Base-by-base conservation (phyloP, 148 eudicot genomes). In the Fallopia convolvulus region DNA sequence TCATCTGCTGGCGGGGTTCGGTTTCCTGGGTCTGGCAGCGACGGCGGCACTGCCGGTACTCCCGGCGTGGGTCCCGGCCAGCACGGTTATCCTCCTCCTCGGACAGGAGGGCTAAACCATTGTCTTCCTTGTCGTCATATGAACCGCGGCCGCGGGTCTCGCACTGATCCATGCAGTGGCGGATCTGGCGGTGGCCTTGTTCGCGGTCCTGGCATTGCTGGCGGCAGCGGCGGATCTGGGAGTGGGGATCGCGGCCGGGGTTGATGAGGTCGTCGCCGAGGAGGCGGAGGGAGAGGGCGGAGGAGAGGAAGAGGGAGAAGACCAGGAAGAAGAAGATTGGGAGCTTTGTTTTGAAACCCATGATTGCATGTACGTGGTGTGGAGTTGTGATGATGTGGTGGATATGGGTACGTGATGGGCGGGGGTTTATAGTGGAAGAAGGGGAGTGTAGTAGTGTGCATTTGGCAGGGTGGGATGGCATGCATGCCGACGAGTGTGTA, bases 201-300 rank as follows among this genome's bases (percentile, higher is more conserved):
- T 44, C 10, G 9, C 39, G 70, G 1, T 65, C 36, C 39, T 65
- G 42, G 48, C 76, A 74, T 14, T 40, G 76, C 60, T 74, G 76
- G 32, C 50, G 76, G 61, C 76, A 74, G 2, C 41, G 20, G 11
- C 47, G 74, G 74, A 40, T 23, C 20, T 50, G 60, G 36, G 30
- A 1, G 11, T 26, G 18, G 11, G 60, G 76, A 20, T 52, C 58
- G 2, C 44, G 68, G 26, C 42, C 30, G 7, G 74, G 74, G 48
- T 70, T 42, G 21, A 70, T 70, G 74, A 71, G 74, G 48, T 71
- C 74, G 21, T 76, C 78, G 14, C 8, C 21, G 33, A 53, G 3
- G 48, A 75, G 52, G n/a, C 77, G 77, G 47, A 41, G 50, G 36
- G 78, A 55, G 15, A 76, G 39, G 70, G 70, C 61, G 70, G 78